phyloP scores from a whole-genome alignment of 768 basidiomycete genomes.

The Leccinum ochraceum region DNA sequence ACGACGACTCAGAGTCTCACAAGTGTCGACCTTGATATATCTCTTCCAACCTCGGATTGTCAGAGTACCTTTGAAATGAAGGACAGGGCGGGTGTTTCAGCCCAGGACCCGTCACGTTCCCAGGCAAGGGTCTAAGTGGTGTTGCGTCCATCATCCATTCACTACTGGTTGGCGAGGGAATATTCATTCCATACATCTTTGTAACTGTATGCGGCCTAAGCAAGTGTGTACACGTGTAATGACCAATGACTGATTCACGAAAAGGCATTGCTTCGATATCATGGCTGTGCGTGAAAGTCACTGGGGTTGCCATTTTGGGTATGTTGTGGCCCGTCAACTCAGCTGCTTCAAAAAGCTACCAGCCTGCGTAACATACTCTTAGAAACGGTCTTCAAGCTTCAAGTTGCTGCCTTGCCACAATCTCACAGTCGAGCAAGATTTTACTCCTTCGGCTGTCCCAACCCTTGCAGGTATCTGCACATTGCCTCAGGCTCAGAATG shows the following conservation, averaged over 20 bases:
- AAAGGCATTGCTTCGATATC: too few relatives aligned
- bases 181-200: neutral
- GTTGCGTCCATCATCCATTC: too few relatives aligned
- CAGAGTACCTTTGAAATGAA: neutral
- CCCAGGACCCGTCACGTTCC: neutral
- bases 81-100: neutral
- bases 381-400: neutral
- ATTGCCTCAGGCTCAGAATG: constrained; percentile 18
- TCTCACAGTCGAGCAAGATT: constrained; percentile 10
- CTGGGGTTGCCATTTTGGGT: neutral
- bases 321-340: neutral
- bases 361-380: too few relatives aligned
- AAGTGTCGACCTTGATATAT: constrained; percentile 9
- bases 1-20: constrained; percentile 3
- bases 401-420: too few relatives aligned
- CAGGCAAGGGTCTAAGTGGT: too few relatives aligned
- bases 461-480: constrained; percentile 6
- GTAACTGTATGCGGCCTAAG: too few relatives aligned
- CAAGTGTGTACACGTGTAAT: too few relatives aligned
- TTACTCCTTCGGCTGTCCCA: constrained; percentile 8
- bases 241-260: too few relatives aligned
- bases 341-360: too few relatives aligned
- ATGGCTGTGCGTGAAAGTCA: too few relatives aligned
- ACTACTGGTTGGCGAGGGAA: neutral
- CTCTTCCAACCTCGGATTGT: neutral